These are phyloP conservation scores for Malania oleifera DNA, from an alignment of 164 flowering plant species.

Conservation along the genomic window DNA sequence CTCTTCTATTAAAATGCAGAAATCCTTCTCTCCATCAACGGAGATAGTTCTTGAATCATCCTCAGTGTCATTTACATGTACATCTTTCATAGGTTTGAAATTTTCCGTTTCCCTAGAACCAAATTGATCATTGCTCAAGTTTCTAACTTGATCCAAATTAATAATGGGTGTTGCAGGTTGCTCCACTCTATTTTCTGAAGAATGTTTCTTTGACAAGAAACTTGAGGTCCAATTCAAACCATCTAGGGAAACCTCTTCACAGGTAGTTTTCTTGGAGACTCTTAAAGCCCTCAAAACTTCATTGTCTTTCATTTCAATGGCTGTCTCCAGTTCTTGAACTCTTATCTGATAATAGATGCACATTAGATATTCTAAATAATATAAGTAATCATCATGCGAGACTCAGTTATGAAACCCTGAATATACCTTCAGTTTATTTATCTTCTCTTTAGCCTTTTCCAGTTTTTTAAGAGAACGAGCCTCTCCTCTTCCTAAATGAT, in stretches of 20 bases:
- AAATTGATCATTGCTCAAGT: constrained; percentile 9
- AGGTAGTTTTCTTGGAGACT: constrained; percentile 30
- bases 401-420: not conserved
- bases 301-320: constrained; percentile 67
- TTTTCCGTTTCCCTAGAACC: constrained; percentile 9
- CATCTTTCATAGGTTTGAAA: constrained; percentile 11
- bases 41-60: constrained; percentile 7
- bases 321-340: constrained; percentile 65
- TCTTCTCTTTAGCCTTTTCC: constrained; percentile 69
- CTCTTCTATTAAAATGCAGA: constrained; percentile 17
- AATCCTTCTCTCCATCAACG: constrained; percentile 20
- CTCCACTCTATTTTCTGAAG: constrained; percentile 15
- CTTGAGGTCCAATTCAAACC: constrained; percentile 11
- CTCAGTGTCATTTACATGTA: constrained; percentile 5
- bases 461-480: constrained; percentile 54
- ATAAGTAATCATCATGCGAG: not conserved
- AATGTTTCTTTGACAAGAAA: constrained; percentile 4
- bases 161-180: constrained; percentile 9
- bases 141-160: constrained; percentile 13
- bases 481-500: constrained; percentile 79
- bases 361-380: not conserved
- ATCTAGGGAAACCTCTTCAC: constrained; percentile 8
- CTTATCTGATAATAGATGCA: constrained; percentile 39
- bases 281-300: constrained; percentile 54
- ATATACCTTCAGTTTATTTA: constrained; percentile 63